Conservation (phyloP, 345 rosid species). For the Eucalyptus urophylla region DNA sequence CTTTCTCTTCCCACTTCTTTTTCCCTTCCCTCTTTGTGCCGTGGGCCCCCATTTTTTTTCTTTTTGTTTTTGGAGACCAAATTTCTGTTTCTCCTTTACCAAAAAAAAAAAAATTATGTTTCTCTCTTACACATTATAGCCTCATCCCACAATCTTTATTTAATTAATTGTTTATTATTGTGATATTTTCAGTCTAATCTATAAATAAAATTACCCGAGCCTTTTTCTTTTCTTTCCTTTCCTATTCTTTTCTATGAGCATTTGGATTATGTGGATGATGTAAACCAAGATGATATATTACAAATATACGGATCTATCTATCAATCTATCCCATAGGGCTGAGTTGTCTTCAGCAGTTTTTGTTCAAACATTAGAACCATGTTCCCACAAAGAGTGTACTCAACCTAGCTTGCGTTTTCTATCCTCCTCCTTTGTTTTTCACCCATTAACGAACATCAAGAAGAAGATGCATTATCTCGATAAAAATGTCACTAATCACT, state of each 20-base stretch:
- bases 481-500: background rate
- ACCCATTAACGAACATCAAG: background rate
- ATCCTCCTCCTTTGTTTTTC: background rate
- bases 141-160: background rate
- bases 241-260: background rate
- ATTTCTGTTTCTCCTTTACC: background rate
- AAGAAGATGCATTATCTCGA: background rate
- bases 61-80: background rate
- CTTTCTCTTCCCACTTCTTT: background rate
- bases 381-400: background rate
- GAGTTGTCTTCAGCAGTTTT: background rate
- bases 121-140: background rate
- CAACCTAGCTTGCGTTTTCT: background rate
- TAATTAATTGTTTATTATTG: background rate
- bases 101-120: background rate
- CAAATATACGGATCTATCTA: background rate
- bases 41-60: background rate
- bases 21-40: background rate
- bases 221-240: background rate
- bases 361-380: background rate
- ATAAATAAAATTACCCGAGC: background rate
- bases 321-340: background rate
- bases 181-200: background rate
- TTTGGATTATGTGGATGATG: background rate
- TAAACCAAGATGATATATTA: background rate